Base-by-base conservation (phyloP, 2,329 filamentous ascomycete genomes). In the Colletotrichum caudatum region DNA sequence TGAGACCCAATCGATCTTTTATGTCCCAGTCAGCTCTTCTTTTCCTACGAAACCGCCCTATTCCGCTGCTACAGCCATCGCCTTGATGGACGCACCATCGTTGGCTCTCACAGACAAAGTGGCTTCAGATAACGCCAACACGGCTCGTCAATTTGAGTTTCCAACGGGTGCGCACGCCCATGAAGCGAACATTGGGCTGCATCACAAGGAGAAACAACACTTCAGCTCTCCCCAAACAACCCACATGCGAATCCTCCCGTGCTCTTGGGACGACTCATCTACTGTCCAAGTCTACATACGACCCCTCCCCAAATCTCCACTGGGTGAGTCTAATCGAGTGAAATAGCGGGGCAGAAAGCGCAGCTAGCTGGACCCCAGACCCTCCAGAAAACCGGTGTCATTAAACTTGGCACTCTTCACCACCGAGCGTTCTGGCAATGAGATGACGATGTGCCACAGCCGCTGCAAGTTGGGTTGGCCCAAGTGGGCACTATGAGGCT, bases 261-360 rank as follows among this genome's bases (percentile, higher is more conserved):
- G 35, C 53, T 63, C 51, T 16, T 44, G 64, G 35, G 23, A 41
- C 39, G 26, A 41, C 26, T n/a, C 50, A 14, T 29, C 44, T 63
- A 64, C 60, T 58, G 58, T 46, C 58, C 44, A 37, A 58, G 68
- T 44, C 39, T 59, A 41, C 58, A 48, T 23, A 33, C 58, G 16
- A 12, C 51, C 48, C 58, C 53, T 58, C 48, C 58, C 53, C 58
- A 68, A 71, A 68, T 63, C 51, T 53, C 69, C 64, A 68, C 64
- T 26, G 35, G 18, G n/a, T 23, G 46, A 12, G 44, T 63, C 44
- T 51, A 56, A 71, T 63, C 39, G 58, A 68, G 57, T 63, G 35
- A 59, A 41, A 53, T 58, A 37, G 69, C 69, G 51, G 58, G 65
- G 69, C 37, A 50, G 37, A 54, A 51, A 59, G 54, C 12, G 64